These are phyloP conservation scores for Apium graveolens DNA, from an alignment of 129 eudicot genomes.

Conservation along the genomic window DNA sequence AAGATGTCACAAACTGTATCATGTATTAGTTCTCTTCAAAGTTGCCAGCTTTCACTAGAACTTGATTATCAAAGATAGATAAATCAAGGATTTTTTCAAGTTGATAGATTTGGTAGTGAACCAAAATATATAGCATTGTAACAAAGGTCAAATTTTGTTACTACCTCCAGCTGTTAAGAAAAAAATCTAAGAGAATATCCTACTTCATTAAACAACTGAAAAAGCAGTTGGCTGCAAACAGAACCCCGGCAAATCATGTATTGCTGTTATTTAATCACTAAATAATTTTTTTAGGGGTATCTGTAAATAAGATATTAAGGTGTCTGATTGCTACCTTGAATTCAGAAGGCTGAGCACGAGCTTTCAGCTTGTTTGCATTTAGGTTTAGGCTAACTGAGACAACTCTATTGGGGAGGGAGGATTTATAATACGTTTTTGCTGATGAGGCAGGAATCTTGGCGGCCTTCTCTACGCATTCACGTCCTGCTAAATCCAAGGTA, in stretches of 20 bases:
- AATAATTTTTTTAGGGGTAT: neutral
- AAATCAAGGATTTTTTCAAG: neutral
- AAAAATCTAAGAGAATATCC: neutral
- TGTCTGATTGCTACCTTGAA: slow-evolving; percentile 9
- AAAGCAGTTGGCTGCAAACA: neutral
- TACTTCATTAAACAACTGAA: neutral
- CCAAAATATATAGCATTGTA: neutral
- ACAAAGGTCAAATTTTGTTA: neutral
- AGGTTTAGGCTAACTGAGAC: slow-evolving; percentile 4
- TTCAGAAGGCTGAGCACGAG: slow-evolving; percentile 3
- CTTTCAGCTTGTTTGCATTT: slow-evolving; percentile 6
- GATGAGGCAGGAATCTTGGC: neutral
- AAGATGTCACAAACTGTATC: neutral
- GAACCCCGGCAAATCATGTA: neutral
- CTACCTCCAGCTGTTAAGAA: neutral
- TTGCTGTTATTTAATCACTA: too few relatives aligned
- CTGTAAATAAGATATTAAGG: neutral
- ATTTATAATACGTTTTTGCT: neutral
- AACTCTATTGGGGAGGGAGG: neutral
- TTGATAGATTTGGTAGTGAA: neutral
- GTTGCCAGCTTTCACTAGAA: neutral
- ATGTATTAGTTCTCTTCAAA: neutral
- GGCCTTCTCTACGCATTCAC: neutral
- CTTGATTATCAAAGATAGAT: too few relatives aligned
- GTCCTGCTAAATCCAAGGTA: neutral